These are phyloP conservation scores for Leptographium procerum DNA, from an alignment of 2,329 filamentous ascomycete genomes.

Conservation along the genomic window DNA sequence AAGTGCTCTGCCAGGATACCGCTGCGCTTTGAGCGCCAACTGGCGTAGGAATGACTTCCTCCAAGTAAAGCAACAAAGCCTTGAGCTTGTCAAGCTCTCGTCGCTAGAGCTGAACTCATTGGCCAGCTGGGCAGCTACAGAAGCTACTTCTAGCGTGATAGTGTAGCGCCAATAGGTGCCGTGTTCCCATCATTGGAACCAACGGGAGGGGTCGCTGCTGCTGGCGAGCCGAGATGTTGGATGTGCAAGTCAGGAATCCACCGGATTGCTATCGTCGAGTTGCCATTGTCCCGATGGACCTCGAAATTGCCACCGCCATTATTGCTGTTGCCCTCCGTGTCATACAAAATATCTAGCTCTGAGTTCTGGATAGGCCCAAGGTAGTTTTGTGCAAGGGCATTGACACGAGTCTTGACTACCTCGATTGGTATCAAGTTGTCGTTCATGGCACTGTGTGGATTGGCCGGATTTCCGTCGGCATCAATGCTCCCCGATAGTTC, in stretches of 20 bases:
- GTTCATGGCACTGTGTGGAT: slow-evolving; percentile 21
- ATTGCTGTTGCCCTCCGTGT: slow-evolving; percentile 74
- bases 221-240: slow-evolving; percentile 15
- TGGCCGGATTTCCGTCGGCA: slow-evolving; percentile 26
- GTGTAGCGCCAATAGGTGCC: neutral
- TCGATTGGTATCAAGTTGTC: slow-evolving; percentile 62
- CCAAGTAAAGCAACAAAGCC: neutral
- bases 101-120: neutral
- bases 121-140: neutral
- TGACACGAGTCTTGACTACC: slow-evolving; percentile 54
- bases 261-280: slow-evolving; percentile 31
- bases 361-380: slow-evolving; percentile 36
- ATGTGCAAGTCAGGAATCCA: slow-evolving; percentile 38
- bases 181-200: slow-evolving; percentile 15
- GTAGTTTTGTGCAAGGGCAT: slow-evolving; percentile 26
- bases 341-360: slow-evolving; percentile 75
- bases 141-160: neutral
- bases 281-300: slow-evolving; percentile 40
- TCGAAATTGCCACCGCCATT: slow-evolving; percentile 90
- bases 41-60: neutral
- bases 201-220: slow-evolving; percentile 46
- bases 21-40: neutral
- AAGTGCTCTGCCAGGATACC: neutral
- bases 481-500: slow-evolving; percentile 26
- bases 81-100: neutral